Conservation (phyloP, 2,329 filamentous ascomycete species). For the Paraphoma chrysanthemicola region DNA sequence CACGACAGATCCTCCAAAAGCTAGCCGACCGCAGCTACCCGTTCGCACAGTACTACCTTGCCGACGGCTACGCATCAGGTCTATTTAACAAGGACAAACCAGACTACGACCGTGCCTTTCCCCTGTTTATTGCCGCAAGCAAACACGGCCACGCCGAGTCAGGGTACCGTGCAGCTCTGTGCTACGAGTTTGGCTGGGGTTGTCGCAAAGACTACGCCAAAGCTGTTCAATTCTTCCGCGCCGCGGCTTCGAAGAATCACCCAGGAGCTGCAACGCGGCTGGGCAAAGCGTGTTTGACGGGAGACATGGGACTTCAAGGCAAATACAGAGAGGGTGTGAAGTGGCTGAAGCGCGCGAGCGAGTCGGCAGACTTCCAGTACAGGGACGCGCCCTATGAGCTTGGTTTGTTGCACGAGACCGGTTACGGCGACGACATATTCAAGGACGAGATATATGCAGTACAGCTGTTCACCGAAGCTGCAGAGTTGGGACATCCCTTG, state of each 20-base stretch:
- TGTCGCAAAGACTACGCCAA: slow-evolving; percentile 88
- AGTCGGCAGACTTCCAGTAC: slow-evolving; percentile 89
- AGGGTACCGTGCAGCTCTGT: slow-evolving; percentile 88
- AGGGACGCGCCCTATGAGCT: slow-evolving; percentile 93
- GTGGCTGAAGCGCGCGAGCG: slow-evolving; percentile 92
- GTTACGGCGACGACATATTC: slow-evolving; percentile 95
- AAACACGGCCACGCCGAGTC: slow-evolving; percentile 98
- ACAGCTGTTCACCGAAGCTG: slow-evolving; percentile 91
- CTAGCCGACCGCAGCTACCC: slow-evolving; percentile 89
- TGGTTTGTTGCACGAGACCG: slow-evolving; percentile 84
- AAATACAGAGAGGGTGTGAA: slow-evolving; percentile 91
- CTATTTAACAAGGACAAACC: slow-evolving; percentile 94
- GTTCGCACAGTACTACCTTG: slow-evolving; percentile 97
- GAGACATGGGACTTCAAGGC: slow-evolving; percentile 83
- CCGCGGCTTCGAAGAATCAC: slow-evolving; percentile 90
- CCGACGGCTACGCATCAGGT: slow-evolving; percentile 91
- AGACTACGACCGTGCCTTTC: slow-evolving; percentile 90
- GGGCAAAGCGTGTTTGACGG: slow-evolving; percentile 86
- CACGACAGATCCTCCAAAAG: slow-evolving; percentile 85
- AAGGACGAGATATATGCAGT: slow-evolving; percentile 88
- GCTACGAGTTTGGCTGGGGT: slow-evolving; percentile 98
- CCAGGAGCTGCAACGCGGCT: slow-evolving; percentile 94
- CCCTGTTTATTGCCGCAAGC: slow-evolving; percentile 88
- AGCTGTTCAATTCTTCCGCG: slow-evolving; percentile 90
- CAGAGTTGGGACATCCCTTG: slow-evolving; percentile 86